Conservation (phyloP, 2,329 filamentous ascomycete genomes). For the Elsinoe necatrix region DNA sequence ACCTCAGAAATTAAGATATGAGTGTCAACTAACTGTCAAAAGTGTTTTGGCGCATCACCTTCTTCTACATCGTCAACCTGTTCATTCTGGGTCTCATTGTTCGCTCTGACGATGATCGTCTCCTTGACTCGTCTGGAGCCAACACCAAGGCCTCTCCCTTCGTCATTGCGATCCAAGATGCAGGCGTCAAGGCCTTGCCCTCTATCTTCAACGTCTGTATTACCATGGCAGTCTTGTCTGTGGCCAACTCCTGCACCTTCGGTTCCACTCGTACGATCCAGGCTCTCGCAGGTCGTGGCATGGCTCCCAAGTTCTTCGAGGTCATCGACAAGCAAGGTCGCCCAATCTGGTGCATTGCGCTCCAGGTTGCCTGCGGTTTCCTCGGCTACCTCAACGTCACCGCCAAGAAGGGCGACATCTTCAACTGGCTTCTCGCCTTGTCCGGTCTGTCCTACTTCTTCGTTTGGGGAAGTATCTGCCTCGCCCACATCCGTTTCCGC, state of each 20-base stretch:
- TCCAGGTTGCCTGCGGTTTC: conserved; percentile 59
- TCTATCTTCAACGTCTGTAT: conserved; percentile 58
- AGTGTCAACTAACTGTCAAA: background rate
- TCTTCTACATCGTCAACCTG: conserved; percentile 22
- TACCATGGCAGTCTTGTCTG: conserved; percentile 48
- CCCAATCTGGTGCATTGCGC: conserved; percentile 61
- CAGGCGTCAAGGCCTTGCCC: conserved; percentile 50
- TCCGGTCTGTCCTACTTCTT: conserved; percentile 64
- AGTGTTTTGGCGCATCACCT: conserved; percentile 22
- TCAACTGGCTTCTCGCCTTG: conserved; percentile 67
- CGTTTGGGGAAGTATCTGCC: conserved; percentile 73
- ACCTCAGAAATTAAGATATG: too few species aligned
- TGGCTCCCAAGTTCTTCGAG: conserved; percentile 65
- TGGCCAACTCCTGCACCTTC: conserved; percentile 50
- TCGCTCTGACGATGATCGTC: conserved; percentile 21
- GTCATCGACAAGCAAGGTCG: conserved; percentile 80
- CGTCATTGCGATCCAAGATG: conserved; percentile 53
- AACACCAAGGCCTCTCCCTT: conserved; percentile 50
- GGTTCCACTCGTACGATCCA: conserved; percentile 50
- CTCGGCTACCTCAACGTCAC: conserved; percentile 61
- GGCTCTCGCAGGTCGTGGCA: conserved; percentile 41
- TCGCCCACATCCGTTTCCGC: conserved; percentile 84
- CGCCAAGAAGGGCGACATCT: conserved; percentile 53
- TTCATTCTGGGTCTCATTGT: conserved; percentile 22
- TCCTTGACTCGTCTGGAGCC: conserved; percentile 28